A percentile compares a stretch with the other conserved stretches of the same genome.
phyloP scores from a whole-genome alignment of 495 filamentous ascomycete species.

The Pyronema omphalodes region DNA sequence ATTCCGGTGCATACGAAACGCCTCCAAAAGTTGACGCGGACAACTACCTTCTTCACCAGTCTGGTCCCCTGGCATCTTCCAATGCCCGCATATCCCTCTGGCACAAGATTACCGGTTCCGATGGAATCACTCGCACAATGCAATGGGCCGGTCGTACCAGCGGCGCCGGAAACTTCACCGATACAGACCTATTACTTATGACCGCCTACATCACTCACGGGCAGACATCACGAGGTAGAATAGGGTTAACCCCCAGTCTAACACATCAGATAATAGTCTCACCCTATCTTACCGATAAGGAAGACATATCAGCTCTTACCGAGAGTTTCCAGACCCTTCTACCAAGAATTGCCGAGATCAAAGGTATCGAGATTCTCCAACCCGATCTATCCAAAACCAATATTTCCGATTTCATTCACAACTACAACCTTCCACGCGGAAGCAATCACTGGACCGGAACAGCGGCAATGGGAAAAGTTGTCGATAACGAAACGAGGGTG shows the following conservation, averaged over 20 bases:
- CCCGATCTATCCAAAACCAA: constrained; percentile 13
- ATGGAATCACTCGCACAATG: constrained; percentile 43
- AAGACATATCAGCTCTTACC: constrained; percentile 31
- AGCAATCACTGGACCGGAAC: constrained; percentile 52
- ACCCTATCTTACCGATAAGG: constrained; percentile 36
- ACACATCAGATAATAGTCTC: constrained; percentile 33
- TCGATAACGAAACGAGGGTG: not conserved
- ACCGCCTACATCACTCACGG: constrained; percentile 45
- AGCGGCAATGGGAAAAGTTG: constrained; percentile 36
- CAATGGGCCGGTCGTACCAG: constrained; percentile 46
- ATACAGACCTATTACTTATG: constrained; percentile 36
- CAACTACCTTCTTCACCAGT: constrained; percentile 24
- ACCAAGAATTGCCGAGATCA: constrained; percentile 28
- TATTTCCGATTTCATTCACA: constrained; percentile 34
- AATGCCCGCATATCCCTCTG: constrained; percentile 2
- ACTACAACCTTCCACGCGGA: constrained; percentile 35
- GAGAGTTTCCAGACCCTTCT: constrained; percentile 40
- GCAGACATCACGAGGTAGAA: constrained; percentile 37
- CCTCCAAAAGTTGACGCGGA: constrained; percentile 28
- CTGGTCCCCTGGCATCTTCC: constrained; percentile 4
- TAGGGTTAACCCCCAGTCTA: constrained; percentile 37
- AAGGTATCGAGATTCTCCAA: constrained; percentile 5
- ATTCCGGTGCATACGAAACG: constrained; percentile 37
- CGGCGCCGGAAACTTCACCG: constrained; percentile 26
- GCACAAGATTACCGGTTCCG: constrained; percentile 11